Evolutionary conservation across 1,139 yeast species (phyloP), one percentile per base, ranked within the genome.

Genomic region (Diutina mesorugosa): DNA sequence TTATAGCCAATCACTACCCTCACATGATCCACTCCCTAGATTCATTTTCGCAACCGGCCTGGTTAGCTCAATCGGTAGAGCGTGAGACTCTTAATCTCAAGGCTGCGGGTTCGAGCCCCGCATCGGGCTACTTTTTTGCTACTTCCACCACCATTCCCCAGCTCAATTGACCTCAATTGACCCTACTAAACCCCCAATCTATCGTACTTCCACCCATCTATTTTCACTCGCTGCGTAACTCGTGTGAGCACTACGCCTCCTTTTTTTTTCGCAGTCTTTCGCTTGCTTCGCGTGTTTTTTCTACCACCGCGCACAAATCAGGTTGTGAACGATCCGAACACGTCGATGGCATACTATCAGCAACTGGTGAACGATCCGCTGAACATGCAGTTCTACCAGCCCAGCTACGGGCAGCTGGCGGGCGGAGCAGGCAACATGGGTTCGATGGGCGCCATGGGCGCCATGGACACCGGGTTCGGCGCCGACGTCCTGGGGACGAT

Each of bases 401-500:
- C 66, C 58, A 55, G 69, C 45, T 73, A 63, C 62, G 72, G 66
- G 58, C 69, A 64, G 48, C 64, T 64, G 1, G 60, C 61, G 28
- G 59, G 61, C 51, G 60, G 60, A 21, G 54, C 62, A 29, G 63
- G 65, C 32, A 61, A 62, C 41, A 59, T 72, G 66, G 79, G 79
- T 6, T 58, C 73, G 48, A 72, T 74, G 80, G 63, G 65, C 32
- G 61, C 62, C 41, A 59, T 72, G 66, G 79, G 79, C 6, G 77
- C 73, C 59, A 63, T 69, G 10, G 70, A 71, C 2, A 76, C 73
- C 59, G 63, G 61, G 3, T 63, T 69, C 10, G 70, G 69, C 57
- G 69, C 72, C 48, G 78, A 74, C 58, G 81, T 78, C 14, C 66
- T 75, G 45, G 83, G 83, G 0, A 68, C 69, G 35, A 74, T 78